Evolutionary conservation across 192 early-diverging fungal genomes (phyloP), one percentile per base, ranked within the genome.

Genomic region (Coemansia sp.): DNA sequence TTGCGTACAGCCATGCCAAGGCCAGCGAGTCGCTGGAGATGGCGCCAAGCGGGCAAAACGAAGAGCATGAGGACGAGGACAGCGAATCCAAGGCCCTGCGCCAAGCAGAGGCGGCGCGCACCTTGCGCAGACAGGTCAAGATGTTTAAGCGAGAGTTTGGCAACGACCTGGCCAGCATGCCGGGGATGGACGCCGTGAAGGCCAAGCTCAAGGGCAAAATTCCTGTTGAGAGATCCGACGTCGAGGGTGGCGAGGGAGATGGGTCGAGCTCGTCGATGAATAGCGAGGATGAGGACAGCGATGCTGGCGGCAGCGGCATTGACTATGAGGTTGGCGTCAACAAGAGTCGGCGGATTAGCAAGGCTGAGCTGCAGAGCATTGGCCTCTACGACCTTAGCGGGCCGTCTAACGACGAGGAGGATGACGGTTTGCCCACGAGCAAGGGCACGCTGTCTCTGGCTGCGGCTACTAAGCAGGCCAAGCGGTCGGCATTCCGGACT

Each of bases 131-230:
- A 50, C 69, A 64, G 10, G 69, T 78, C 3, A 64, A 60, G 26
- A 19, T 53, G 54, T 78, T 65, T 50, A 78, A 72, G 63, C 75
- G 54, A 44, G 55, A 68, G 56, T 78, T 62, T 40, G 70, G 75
- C 34, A 22, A 55, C 0, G 59, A 78, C 21, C 40, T 78, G 54
- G 60, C 39, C 9, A 36, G 29, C 8, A 56, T 70, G 62, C 62
- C 68, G 4, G 68, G 68, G 0, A 58, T 70, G 67, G 60, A 46
- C 0, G 60, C 62, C 21, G 19, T 57, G 21, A 68, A 68, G 55
- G 55, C 59, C 26, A 61, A 60, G 37, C 53, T 68, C 15, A 57
- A 62, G 44, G 18, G 56, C 53, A 54, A 58, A 26, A 12, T 50
- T 3, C 46, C 46, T 27, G 43, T 21, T 18, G 34, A 34, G n/a